These are phyloP conservation scores for Blastobotrys attinorum DNA, from an alignment of 805 yeast genomes.

Conservation along the genomic window DNA sequence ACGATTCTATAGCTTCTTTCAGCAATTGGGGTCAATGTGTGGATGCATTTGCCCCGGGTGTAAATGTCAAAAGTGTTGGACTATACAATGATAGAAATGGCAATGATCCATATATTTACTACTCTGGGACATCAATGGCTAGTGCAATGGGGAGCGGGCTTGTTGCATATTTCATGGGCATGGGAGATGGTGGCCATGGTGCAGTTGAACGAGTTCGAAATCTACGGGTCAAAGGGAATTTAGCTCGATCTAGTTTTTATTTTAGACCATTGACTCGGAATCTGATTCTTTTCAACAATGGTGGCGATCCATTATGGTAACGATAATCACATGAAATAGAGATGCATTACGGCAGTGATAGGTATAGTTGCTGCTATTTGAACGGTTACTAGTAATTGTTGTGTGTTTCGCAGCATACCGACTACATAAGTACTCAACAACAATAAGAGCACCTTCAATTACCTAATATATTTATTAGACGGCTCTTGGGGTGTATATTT, in stretches of 20 bases:
- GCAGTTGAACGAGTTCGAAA: constrained; percentile 18
- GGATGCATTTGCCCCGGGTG: constrained; percentile 79
- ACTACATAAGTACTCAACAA: too few relatives aligned
- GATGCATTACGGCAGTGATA: background rate
- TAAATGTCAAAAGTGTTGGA: constrained; percentile 57
- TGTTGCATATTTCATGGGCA: constrained; percentile 59
- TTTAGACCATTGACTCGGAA: constrained; percentile 22
- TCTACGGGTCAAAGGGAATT: constrained; percentile 8
- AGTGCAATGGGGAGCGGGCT: constrained; percentile 91
- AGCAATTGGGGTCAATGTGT: constrained; percentile 95
- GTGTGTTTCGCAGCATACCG: too few relatives aligned
- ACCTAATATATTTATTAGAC: too few relatives aligned
- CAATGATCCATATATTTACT: constrained; percentile 9
- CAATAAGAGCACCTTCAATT: too few relatives aligned
- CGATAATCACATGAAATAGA: background rate
- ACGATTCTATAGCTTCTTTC: constrained; percentile 64
- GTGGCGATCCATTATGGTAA: constrained; percentile 23
- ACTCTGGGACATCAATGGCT: constrained; percentile 87
- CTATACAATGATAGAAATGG: constrained; percentile 10
- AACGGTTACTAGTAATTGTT: too few relatives aligned
- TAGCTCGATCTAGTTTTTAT: constrained; percentile 14
- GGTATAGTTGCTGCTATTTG: too few relatives aligned
- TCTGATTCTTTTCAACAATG: constrained; percentile 20
- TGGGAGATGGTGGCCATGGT: constrained; percentile 18
- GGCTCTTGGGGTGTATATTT: too few relatives aligned